These are phyloP conservation scores for Trichosporon ovoides DNA, from an alignment of 1,284 basidiomycete genomes.

Conservation along the genomic window DNA sequence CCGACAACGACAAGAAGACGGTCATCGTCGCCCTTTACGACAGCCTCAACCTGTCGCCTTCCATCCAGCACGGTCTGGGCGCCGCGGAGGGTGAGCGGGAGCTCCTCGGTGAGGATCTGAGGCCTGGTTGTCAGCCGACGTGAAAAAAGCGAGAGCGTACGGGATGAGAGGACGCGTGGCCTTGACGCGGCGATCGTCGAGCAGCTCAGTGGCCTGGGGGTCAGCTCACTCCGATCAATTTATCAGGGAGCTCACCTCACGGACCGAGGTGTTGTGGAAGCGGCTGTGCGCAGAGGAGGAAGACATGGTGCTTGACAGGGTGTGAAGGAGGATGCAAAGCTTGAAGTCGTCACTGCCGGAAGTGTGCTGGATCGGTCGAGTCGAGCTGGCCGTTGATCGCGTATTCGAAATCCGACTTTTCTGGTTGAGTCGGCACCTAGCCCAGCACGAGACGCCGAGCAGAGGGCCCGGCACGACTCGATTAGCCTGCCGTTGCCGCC, in stretches of 20 bases:
- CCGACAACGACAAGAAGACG: conserved; percentile 82
- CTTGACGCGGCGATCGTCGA: conserved; percentile 83
- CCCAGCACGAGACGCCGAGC: too few species aligned
- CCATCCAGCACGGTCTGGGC: conserved; percentile 68
- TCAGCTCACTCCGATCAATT: neutral
- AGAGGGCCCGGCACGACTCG: too few species aligned
- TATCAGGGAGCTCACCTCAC: conserved; percentile 25
- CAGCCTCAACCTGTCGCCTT: conserved; percentile 68
- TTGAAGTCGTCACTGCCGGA: neutral
- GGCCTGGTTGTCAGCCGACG: conserved; percentile 50
- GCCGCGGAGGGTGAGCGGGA: conserved; percentile 45
- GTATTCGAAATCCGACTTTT: conserved; percentile 5
- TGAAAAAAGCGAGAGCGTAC: conserved; percentile 21
- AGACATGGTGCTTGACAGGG: conserved; percentile 12
- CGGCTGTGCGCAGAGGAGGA: neutral
- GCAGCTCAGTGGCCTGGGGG: conserved; percentile 59
- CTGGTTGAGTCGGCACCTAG: neutral
- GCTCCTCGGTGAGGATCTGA: conserved; percentile 84
- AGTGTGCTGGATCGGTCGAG: neutral
- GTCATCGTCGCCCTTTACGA: conserved; percentile 79
- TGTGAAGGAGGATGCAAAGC: neutral
- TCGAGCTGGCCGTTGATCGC: neutral
- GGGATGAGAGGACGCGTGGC: conserved; percentile 81
- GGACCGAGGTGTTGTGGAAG: conserved; percentile 18
- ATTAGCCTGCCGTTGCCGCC: too few species aligned